Evolutionary conservation across 225 moss, liverwort and hornwort genomes (phyloP), one percentile per base, ranked within the genome.

Genomic region (Physcomitrellopsis africana): DNA sequence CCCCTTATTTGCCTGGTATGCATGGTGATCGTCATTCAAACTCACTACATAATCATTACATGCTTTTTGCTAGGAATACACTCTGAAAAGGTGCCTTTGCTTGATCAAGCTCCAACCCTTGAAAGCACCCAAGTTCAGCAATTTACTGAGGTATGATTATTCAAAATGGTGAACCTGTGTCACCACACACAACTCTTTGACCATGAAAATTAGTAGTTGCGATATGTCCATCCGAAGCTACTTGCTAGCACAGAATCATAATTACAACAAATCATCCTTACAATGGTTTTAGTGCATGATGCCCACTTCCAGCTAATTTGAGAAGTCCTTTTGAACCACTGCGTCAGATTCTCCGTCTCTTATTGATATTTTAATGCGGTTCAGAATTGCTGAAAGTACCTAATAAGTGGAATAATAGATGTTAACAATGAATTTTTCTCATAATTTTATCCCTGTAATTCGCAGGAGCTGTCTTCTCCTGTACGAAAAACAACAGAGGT

Each of bases 401-500:
- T 46, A n/a, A 1, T 45, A 58, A 56, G 17, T 23, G 23, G 42
- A 70, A 27, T 10, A 29, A 26, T 62, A 3, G 13, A 20, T 0
- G 5, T 16, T 15, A 48, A 46, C 16, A 49, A 16, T 9, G 52
- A 51, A 15, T 37, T 23, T 27, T 23, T 23, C 6, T 15, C 23
- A 5, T 42, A 22, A 22, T 15, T 41, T 64, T 18, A 20, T 70
- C 29, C 10, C n/a, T 70, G 32, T 37, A 2, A 37, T 46, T 43
- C 20, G 47, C 47, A 77, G 63, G 32, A 63, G 54, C 29, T 20
- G n/a, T 63, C n/a, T 22, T 44, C 70, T 45, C 63, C 63, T 64
- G 45, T 16, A 48, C 29, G 14, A 55, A 54, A 62, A 55, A 45
- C 20, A 64, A 55, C 23, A 7, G 22, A 57, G 68, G 37, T 11